These are phyloP conservation scores for Lactarius vividus DNA, from an alignment of 768 basidiomycete genomes.

Conservation along the genomic window DNA sequence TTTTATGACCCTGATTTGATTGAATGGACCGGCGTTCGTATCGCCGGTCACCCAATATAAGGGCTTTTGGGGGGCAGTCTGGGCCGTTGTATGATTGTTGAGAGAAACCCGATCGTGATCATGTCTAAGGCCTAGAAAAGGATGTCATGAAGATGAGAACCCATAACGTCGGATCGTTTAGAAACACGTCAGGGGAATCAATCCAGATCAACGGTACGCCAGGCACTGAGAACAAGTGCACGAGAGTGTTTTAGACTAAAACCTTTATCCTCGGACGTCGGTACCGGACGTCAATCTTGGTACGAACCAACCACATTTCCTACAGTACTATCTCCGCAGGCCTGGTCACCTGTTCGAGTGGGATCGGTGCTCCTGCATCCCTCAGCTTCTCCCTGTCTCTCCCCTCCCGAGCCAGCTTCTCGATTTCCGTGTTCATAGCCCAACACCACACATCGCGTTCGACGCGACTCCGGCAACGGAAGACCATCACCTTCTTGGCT, in stretches of 20 bases:
- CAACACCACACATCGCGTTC: conserved; percentile 96
- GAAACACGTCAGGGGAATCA: not conserved
- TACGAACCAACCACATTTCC: not conserved
- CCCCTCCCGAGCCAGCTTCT: conserved; percentile 65
- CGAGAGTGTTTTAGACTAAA: not conserved
- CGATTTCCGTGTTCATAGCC: conserved; percentile 89
- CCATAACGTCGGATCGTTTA: not conserved
- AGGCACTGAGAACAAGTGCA: not conserved
- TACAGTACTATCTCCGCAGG: not conserved
- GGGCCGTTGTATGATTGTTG: not conserved
- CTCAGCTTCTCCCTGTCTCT: conserved; percentile 60
- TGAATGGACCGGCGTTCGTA: not conserved
- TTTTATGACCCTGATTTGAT: not conserved
- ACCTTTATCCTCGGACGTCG: not conserved
- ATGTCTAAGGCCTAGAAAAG: not conserved
- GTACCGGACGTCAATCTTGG: not conserved
- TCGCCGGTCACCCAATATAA: conserved; percentile 8
- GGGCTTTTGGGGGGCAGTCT: not conserved
- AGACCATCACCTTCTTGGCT: conserved; percentile 60
- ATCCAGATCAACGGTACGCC: not conserved
- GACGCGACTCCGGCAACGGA: conserved; percentile 74
- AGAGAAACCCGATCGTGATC: conserved; percentile 1
- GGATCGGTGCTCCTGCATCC: conserved; percentile 54
- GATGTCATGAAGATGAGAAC: not conserved
- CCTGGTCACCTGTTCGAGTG: not conserved